Evolutionary conservation across 371 early-diverging fungal genomes (phyloP), one percentile per base, ranked within the genome.

Genomic region (Rhizopus stolonifer): DNA sequence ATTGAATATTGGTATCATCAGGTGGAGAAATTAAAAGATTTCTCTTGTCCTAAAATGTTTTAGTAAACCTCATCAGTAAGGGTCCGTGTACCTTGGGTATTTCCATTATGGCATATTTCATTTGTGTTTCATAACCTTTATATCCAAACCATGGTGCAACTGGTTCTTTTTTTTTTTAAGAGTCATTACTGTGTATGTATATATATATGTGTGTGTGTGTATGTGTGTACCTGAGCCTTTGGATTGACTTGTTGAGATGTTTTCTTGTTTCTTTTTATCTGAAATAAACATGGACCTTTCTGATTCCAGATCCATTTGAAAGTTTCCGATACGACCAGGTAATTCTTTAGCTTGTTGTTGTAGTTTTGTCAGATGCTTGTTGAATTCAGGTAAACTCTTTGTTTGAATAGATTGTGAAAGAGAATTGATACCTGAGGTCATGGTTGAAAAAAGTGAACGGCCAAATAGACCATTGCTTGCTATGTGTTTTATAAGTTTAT

Each of bases 11-110:
- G 17, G 87, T 79, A 44, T 82, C 86, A 55, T 79, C 84, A 10
- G 89, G 89, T 10, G 86, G 87, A 18, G 77, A 60, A 19, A 82
- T 69, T 44, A 81, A 48, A 42, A 88, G 82, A 57, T 86, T 86
- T n/a, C 86, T 71, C 45, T 83, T 76, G 58, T 88, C 85, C 83
- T 22, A n/a, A n/a, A n/a, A n/a, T n/a, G n/a, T n/a, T n/a, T n/a
- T n/a, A n/a, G n/a, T n/a, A n/a, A n/a, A n/a, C n/a, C n/a, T n/a
- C n/a, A n/a, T n/a, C n/a, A n/a, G n/a, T n/a, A n/a, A n/a, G n/a
- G n/a, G n/a, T n/a, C n/a, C n/a, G n/a, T n/a, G n/a, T 70, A 80
- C 85, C 72, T 69, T 75, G 29, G 88, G 77, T 39, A 86, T 55
- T 15, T 74, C 81, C 48, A 84, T 53, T 22, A 86, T 81, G 4